A percentile compares a stretch with the other conserved stretches of the same genome.
These are phyloP conservation scores for Phytophthora meadii DNA, from an alignment of 352 stramenopile genomes.

Conservation along the genomic window DNA sequence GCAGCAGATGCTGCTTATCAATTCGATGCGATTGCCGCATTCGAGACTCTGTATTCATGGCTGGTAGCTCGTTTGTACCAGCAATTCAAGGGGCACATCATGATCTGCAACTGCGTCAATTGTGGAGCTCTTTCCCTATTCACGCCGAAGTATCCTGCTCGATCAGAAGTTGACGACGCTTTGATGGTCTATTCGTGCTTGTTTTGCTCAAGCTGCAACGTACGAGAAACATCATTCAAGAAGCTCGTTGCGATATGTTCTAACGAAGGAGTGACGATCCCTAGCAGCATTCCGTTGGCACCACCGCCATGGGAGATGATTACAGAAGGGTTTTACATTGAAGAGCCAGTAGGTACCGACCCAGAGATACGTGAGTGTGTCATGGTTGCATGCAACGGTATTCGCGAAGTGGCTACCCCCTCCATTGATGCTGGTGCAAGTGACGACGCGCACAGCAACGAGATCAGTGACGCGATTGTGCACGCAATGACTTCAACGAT, in stretches of 20 bases:
- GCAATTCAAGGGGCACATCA: constrained; percentile 40
- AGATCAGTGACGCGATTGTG: constrained; percentile 57
- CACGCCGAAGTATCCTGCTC: constrained; percentile 48
- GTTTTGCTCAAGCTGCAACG: constrained; percentile 75
- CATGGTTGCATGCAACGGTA: constrained; percentile 58
- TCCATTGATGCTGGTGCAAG: constrained; percentile 10
- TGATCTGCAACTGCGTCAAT: constrained; percentile 61
- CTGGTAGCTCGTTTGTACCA: constrained; percentile 61
- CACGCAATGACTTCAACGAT: constrained; percentile 48
- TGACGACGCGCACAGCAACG: constrained; percentile 44
- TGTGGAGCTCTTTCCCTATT: constrained; percentile 69
- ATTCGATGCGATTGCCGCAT: constrained; percentile 42
- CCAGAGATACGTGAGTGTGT: constrained; percentile 51
- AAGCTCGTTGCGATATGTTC: constrained; percentile 59
- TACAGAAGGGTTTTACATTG: constrained; percentile 63
- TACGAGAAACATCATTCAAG: constrained; percentile 69
- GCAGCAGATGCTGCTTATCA: constrained; percentile 64
- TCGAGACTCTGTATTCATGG: constrained; percentile 50
- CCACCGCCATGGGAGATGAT: constrained; percentile 43
- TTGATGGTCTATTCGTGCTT: constrained; percentile 68
- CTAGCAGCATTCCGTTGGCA: constrained; percentile 42
- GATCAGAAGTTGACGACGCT: constrained; percentile 27
- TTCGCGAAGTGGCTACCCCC: constrained; percentile 53
- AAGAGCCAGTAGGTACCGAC: constrained; percentile 51
- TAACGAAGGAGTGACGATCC: constrained; percentile 51